phyloP scores from a whole-genome alignment of 169 alveolate genomes.

The Theileria parva region DNA sequence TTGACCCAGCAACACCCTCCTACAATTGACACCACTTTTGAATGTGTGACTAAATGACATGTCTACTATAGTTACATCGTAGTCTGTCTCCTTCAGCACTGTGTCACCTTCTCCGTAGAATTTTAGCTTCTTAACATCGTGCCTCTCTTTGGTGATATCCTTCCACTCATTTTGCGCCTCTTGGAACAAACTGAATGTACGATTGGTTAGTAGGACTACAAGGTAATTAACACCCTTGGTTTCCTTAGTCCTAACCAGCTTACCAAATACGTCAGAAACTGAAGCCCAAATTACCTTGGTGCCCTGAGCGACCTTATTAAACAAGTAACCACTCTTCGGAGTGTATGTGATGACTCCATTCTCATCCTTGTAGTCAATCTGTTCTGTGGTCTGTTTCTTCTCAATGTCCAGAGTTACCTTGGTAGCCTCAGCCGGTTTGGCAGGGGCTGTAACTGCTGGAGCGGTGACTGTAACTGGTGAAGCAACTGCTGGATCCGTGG shows the following conservation, averaged over 20 bases:
- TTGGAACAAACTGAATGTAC: not conserved
- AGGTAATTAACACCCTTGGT: not conserved
- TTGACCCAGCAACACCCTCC: not conserved
- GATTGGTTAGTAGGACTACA: not conserved
- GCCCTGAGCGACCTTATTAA: not conserved
- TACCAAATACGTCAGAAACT: not conserved
- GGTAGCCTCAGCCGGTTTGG: not conserved
- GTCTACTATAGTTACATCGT: not conserved
- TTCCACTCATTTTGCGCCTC: not conserved
- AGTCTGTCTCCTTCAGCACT: not conserved
- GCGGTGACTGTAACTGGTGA: not conserved
- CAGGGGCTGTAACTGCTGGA: not conserved
- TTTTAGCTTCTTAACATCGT: not conserved
- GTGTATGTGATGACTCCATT: not conserved
- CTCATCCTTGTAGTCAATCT: not conserved
- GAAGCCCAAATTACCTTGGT: not conserved
- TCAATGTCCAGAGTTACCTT: not conserved
- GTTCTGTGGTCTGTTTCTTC: not conserved
- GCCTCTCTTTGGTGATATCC: not conserved
- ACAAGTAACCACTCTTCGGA: not conserved
- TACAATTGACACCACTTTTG: not conserved
- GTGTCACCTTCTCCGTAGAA: not conserved
- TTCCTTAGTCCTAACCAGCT: not conserved
- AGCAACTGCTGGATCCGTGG: not conserved
- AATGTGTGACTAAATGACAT: not conserved